Conservation (phyloP, 2,329 filamentous ascomycete species). For the Aspergillus brunneoviolaceus region DNA sequence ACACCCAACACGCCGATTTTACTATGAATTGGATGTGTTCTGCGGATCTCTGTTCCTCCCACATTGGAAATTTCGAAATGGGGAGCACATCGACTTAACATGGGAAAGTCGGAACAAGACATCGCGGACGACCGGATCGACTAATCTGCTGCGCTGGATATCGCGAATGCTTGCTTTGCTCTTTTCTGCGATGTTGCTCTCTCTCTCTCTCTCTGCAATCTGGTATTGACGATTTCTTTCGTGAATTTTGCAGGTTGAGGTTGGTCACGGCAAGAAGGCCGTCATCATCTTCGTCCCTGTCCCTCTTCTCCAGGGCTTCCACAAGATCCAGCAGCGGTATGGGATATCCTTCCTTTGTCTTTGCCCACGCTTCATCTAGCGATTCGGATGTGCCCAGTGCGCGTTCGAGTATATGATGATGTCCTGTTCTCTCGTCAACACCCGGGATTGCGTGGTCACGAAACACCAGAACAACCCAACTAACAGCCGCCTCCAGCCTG, state of each 20-base stretch:
- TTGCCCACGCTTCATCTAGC: no score
- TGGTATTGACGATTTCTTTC: conserved; percentile 30
- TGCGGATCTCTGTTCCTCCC: no score
- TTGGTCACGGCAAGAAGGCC: conserved; percentile 99
- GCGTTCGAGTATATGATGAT: background rate
- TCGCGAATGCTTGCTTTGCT: background rate
- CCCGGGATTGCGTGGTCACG: background rate
- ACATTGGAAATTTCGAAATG: no score
- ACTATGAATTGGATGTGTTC: background rate
- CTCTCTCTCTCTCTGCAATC: background rate
- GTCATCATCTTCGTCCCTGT: conserved; percentile 99
- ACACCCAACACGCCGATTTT: background rate
- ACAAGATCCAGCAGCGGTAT: conserved; percentile 99
- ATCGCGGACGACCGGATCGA: background rate
- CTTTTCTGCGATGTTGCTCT: background rate
- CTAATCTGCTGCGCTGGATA: background rate
- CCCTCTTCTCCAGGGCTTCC: conserved; percentile 96
- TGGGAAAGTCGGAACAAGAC: background rate
- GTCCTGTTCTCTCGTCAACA: background rate
- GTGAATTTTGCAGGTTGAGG: conserved; percentile 77
- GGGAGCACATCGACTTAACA: background rate
- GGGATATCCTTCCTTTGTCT: conserved; percentile 27
- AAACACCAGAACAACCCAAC: background rate
- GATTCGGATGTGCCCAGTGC: background rate
- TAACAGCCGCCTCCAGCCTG: conserved; percentile 58